Base-by-base conservation (phyloP, 331 rosid species). In the Malus hybrid region DNA sequence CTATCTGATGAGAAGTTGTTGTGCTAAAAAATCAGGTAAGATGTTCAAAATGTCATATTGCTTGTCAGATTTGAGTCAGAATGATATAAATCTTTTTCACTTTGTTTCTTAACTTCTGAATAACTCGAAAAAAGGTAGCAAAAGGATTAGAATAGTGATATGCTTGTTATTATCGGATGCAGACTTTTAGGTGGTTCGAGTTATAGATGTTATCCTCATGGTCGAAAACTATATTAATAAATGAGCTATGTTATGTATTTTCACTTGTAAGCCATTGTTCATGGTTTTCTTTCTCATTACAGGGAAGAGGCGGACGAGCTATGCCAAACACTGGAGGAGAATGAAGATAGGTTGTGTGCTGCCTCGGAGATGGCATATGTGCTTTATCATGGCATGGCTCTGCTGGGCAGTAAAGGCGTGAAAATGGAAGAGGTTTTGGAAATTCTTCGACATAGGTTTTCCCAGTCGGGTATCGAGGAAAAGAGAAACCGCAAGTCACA, bases 331-430 rank as follows among this genome's bases (percentile, higher is more conserved):
- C 79, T 91, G 15, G 97, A 93, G 87, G 86, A 88, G 46, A 82
- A 78, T 2, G 97, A 91, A 87, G 90, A 87, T 67, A 86, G 81
- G 80, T 77, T 88, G 24, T 90, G 85, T 0, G 74, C 90, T 71
- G 93, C 97, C 19, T 87, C 97, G 11, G 98, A 93, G 88, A 89
- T 89, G 95, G 98, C 91, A 28, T 96, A 93, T 78, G 89, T 91
- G 67, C 81, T 91, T 52, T 93, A 91, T 52, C 98, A 93, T 76
- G 81, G 89, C 75, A 88, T 91, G 96, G 98, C 91, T 83, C 77
- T 89, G 58, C 75, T 91, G 72, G 91, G 91, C 32, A 55, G 68
- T 16, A 85, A 85, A 85, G 96, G 78, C 75, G 98, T 88, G 66
- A 86, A 88, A 58, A 77, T 93, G 55, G 98, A 24, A 24, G 24